These are phyloP conservation scores for Pterocarpus santalinus DNA, from an alignment of 306 rosid species.

Conservation along the genomic window DNA sequence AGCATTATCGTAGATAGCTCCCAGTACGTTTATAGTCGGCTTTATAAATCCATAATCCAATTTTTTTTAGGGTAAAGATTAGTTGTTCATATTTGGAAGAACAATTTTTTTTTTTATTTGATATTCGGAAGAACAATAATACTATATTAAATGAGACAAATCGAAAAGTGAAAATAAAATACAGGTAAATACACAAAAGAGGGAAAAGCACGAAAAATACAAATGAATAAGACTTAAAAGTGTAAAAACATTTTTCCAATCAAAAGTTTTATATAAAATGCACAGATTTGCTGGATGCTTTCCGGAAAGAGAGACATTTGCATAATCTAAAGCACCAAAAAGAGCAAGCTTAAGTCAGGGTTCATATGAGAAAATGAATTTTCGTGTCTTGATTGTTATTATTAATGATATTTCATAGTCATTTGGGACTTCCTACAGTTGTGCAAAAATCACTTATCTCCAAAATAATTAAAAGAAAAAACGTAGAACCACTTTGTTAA, in stretches of 20 bases:
- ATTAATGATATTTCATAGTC: constrained; percentile 57
- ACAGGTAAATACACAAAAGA: no score
- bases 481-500: constrained; percentile 8
- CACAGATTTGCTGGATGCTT: constrained; percentile 16
- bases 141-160: no score
- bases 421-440: constrained; percentile 59
- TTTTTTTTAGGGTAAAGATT: neutral
- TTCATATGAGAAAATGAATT: constrained; percentile 38
- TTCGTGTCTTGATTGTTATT: constrained; percentile 42
- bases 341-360: neutral
- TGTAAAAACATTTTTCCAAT: no score
- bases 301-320: constrained; percentile 46
- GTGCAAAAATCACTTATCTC: constrained; percentile 41
- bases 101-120: no score
- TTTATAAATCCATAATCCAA: neutral
- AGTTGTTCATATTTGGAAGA: neutral
- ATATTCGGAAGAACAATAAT: no score
- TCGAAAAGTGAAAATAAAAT: no score
- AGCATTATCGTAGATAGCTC: neutral
- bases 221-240: neutral
- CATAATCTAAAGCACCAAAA: constrained; percentile 21
- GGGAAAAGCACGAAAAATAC: no score
- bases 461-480: neutral
- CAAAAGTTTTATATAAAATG: no score
- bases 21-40: neutral